Base-by-base conservation (phyloP, 768 basidiomycete genomes). In the Grammothele lineata region DNA sequence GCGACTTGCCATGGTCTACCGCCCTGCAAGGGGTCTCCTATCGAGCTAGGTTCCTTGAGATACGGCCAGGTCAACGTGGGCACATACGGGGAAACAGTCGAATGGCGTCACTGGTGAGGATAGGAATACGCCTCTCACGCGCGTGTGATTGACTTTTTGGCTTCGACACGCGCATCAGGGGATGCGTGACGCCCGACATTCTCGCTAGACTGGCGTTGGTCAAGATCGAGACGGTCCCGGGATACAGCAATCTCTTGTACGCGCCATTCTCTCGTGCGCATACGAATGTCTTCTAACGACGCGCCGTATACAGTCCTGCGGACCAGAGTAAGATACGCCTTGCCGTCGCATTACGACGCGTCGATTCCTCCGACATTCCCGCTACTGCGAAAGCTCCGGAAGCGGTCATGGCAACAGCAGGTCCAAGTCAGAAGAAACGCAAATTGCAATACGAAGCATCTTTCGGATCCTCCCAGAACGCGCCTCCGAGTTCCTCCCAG, bases 71-170 rank as follows among this genome's bases (percentile, higher is more conserved):
- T 72, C 5, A 63, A 62, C 6, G 57, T 58, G 8, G 67, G 61
- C 17, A 64, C 72, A 32, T 78, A 72, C 41, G 79, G 83, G 38
- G 83, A 86, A 62, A 76, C 72, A 0, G 78, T 88, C 3, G 72
- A 81, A 57, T 90, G 88, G 88, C 70, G 78, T 34, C 87, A 90
- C 55, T 90, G 87, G 86, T 86, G 64, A 57, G 70, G 9, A 17
- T n/a, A 36, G 6, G 6, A 48, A 38, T 48, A 33, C 23, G 30
- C 39, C 57, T 26, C 24, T 26, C 39, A 36, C 24, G 37, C 46
- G 34, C 7, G 46, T 30, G 32, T 55, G 45, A 34, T 24, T 26
- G 18, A 35, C 37, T 15, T 14, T 45, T 32, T 30, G n/a, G n/a
- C n/a, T n/a, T n/a, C n/a, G n/a, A 23, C 30, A 15, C 10, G 34